These are phyloP conservation scores for Volvariella surrecta DNA, from an alignment of 1,284 basidiomycete genomes.

Conservation along the genomic window DNA sequence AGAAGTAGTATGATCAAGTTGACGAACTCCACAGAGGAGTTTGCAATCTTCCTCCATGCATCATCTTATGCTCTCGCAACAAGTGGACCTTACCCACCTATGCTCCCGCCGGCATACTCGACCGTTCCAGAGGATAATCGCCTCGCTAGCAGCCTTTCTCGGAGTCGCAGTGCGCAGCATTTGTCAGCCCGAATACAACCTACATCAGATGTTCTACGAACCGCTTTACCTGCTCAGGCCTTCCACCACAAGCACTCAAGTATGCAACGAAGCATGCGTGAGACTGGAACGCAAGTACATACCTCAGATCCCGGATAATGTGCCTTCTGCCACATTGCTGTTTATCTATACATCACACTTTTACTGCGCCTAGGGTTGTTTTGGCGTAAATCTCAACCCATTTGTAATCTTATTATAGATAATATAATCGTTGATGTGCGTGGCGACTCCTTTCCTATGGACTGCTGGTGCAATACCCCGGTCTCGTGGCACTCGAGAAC, in stretches of 20 bases:
- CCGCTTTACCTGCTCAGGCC: not conserved
- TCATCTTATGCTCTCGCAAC: slow-evolving; percentile 63
- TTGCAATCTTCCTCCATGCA: slow-evolving; percentile 69
- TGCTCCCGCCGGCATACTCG: slow-evolving; percentile 21
- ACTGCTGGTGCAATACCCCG: no score
- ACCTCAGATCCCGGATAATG: not conserved
- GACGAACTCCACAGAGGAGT: slow-evolving; percentile 71
- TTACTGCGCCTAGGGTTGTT: no score
- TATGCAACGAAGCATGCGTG: not conserved
- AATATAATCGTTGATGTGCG: no score
- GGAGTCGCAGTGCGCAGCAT: slow-evolving; percentile 46
- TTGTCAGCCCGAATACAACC: not conserved
- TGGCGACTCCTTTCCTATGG: no score
- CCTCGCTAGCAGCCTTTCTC: slow-evolving; percentile 44
- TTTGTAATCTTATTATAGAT: no score
- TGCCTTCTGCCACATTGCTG: no score
- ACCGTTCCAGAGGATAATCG: slow-evolving; percentile 17
- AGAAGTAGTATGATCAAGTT: slow-evolving; percentile 62
- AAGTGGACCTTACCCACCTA: slow-evolving; percentile 53
- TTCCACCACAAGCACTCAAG: not conserved
- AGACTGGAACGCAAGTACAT: not conserved
- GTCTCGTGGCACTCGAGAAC: no score
- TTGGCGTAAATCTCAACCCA: no score
- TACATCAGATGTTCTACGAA: not conserved
- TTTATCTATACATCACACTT: no score